Percentiles rank a stretch among this genome's conserved stretches.
phyloP scores from a whole-genome alignment of 2,329 filamentous ascomycete genomes.

The Lachnellula subtilissima region DNA sequence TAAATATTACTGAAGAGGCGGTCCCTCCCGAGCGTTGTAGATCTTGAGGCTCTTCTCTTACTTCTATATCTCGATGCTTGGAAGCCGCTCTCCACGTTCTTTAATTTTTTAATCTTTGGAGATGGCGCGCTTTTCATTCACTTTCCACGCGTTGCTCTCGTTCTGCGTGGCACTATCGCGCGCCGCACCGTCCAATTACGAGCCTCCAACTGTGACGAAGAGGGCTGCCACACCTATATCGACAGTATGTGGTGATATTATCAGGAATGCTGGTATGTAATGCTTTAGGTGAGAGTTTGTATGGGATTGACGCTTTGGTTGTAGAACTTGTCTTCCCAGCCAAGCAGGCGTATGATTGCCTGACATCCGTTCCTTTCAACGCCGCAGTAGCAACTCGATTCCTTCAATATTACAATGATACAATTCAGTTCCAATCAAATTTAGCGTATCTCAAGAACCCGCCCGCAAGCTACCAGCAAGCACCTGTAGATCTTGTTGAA shows the following conservation, averaged over 20 bases:
- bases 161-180: background rate
- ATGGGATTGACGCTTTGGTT: no score
- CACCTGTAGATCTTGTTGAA: constrained; percentile 43
- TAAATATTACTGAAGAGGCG: background rate
- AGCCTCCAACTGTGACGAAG: background rate
- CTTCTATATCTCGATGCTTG: background rate
- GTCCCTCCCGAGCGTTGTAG: background rate
- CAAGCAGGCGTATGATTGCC: constrained; percentile 35
- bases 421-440: constrained; percentile 31
- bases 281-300: background rate
- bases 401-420: constrained; percentile 41
- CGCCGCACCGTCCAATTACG: background rate
- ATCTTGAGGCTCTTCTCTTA: background rate
- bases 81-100: background rate
- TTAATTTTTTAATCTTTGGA: background rate
- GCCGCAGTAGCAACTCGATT: constrained; percentile 39
- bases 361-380: constrained; percentile 42
- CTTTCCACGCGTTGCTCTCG: background rate
- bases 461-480: constrained; percentile 45
- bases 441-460: constrained; percentile 41
- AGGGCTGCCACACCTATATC: background rate
- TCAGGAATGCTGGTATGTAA: background rate
- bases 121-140: background rate
- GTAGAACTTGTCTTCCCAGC: constrained; percentile 9
- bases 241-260: constrained; percentile 8